Base-by-base conservation (phyloP, 345 rosid genomes). In the Microcos paniculata region DNA sequence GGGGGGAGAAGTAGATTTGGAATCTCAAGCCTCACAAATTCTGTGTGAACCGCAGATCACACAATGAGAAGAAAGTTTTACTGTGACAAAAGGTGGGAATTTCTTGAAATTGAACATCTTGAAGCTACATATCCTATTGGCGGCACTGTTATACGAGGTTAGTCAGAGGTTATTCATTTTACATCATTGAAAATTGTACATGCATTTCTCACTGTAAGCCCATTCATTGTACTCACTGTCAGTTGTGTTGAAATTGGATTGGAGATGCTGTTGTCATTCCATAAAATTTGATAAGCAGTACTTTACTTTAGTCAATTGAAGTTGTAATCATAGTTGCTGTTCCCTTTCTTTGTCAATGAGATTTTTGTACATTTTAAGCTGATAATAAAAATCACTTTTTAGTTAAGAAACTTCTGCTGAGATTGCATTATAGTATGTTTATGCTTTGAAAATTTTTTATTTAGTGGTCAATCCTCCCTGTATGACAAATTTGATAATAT, bases 151-250 rank as follows among this genome's bases (percentile, higher is more conserved):
- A n/a, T 78, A 58, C 10, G 58, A 80, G 70, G 75, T 71, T 58
- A 76, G 70, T 73, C 7, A 74, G 77, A 66, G 80, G 79, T 71
- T 73, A 56, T 81, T 51, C 21, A 38, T 62, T 73, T 46, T 53
- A 30, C 35, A 38, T 63, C 46, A 53, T 38, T 30, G 72, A 66
- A 70, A 74, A 38, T 67, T 74, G 80, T 82, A 66, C 52, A 53
- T 80, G 18, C 40, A 19, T 49, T 77, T 42, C 58, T 53, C 35
- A 14, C 14, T 46, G 28, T 72, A 45, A 43, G 58, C 14, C 21
- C 45, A 13, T 56, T 31, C 57, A 13, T 72, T 21, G 59, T 21
- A 58, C 31, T 72, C 45, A 5, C 18, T 69, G 72, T 4, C 42
- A 68, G 38, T 68, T 48, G 72, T 46, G 24, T 46, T 28, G 38